Conservation (phyloP, 2,329 filamentous ascomycete species). For the Lachnum nothofagi region DNA sequence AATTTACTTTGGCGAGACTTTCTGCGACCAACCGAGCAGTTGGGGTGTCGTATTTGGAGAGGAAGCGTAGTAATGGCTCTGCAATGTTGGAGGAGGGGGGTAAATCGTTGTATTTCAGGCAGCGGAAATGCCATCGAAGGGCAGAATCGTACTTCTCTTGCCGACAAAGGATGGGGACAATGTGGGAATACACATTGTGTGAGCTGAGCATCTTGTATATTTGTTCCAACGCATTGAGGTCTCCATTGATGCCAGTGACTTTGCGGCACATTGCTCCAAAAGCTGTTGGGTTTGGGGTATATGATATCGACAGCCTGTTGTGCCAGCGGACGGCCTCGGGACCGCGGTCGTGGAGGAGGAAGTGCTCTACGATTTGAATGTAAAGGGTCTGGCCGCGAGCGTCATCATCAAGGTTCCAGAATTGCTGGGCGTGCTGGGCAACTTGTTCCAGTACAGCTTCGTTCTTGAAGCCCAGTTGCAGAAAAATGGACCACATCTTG, state of each 20-base stretch:
- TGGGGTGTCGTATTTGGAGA: constrained; percentile 31
- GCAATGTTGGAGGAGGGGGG: constrained; percentile 37
- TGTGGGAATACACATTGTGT: constrained; percentile 39
- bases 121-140: constrained; percentile 42
- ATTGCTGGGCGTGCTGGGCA: constrained; percentile 37
- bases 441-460: constrained; percentile 34
- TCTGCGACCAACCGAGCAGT: constrained; percentile 24
- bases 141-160: constrained; percentile 36
- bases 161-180: constrained; percentile 39
- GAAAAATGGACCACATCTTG: constrained; percentile 42
- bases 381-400: constrained; percentile 38
- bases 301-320: constrained; percentile 24
- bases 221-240: constrained; percentile 35
- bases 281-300: constrained; percentile 31
- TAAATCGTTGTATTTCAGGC: constrained; percentile 39
- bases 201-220: constrained; percentile 38
- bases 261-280: constrained; percentile 35
- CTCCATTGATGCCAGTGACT: constrained; percentile 18
- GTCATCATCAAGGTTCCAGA: constrained; percentile 35
- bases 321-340: constrained; percentile 27
- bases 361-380: constrained; percentile 38
- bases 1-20: constrained; percentile 24
- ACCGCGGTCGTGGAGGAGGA: constrained; percentile 27
- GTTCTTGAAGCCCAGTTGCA: constrained; percentile 35
- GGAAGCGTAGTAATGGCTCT: constrained; percentile 37